Evolutionary conservation across 2,329 filamentous ascomycete species (phyloP), one percentile per base, ranked within the genome.

Genomic region (Apiospora saccharicola): DNA sequence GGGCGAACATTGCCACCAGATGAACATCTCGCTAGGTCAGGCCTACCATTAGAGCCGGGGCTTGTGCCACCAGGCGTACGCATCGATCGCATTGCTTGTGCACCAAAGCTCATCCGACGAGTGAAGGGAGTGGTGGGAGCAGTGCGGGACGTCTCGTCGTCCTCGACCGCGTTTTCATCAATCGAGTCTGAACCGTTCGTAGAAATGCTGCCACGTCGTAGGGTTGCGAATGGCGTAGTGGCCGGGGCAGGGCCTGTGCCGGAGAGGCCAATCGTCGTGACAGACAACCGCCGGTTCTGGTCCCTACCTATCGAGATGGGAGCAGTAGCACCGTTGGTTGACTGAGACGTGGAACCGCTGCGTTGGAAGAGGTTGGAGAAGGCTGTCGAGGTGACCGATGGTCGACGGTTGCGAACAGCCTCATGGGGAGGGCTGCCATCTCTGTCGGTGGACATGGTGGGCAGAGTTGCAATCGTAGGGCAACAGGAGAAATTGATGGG

Each of bases 61-160:
- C 90, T 92, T 78, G 85, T 86, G 78, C 87, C 86, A 47, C 84
- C 83, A 71, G 85, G 84, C 74, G 85, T 85, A 77, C 91, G 92
- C 77, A 93, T 89, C 82, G 91, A 92, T 77, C 91, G 89, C 82
- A 95, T 86, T 75, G 93, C 93, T 81, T 94, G 90, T 74, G 93
- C 92, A 74, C 96, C 95, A 79, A 98, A 97, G 83, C 95, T 98
- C 86, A 98, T 91, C 73, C 95, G 93, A 77, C 95, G 92, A 73
- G 90, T 90, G 80, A 95, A 96, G 46, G 95, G 94, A 16, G 93
- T 93, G 70, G 86, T 88, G 46, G 94, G 91, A 22, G 88, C 87
- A 76, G 88, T 89, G 78, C 87, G 89, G 51, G 85, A 80, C 82
- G 71, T 86, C 84, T 91, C 90, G 57, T 91, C 90, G 73, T 95